Percentiles rank a stretch among this genome's conserved stretches.
These are phyloP conservation scores for Geosmithia flava DNA, from an alignment of 2,329 filamentous ascomycete genomes.

Conservation along the genomic window DNA sequence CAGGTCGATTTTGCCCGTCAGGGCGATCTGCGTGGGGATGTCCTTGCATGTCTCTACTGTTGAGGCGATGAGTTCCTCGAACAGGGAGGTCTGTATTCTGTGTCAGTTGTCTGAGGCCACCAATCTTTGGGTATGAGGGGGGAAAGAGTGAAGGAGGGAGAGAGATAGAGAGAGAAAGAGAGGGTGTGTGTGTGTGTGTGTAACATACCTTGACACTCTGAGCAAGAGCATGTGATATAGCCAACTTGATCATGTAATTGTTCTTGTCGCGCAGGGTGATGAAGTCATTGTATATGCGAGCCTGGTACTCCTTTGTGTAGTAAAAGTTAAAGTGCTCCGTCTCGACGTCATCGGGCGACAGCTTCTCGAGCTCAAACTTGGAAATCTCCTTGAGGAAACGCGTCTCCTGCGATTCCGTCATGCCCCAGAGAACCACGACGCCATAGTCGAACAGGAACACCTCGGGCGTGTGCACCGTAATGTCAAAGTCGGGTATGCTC, in stretches of 20 bases:
- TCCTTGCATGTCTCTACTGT: conserved; percentile 91
- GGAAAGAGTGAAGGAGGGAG: conserved; percentile 1
- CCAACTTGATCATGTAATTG: conserved; percentile 96
- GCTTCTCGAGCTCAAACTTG: conserved; percentile 87
- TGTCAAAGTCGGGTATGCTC: conserved; percentile 64
- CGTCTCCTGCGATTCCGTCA: conserved; percentile 81
- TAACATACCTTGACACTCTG: conserved; percentile 76
- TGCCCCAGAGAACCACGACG: conserved; percentile 96
- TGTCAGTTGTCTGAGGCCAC: neutral
- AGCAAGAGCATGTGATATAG: conserved; percentile 88
- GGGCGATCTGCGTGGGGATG: conserved; percentile 82
- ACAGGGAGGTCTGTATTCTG: conserved; percentile 62
- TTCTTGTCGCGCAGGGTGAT: conserved; percentile 88
- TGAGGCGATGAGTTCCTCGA: conserved; percentile 88
- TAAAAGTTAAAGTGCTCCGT: conserved; percentile 99
- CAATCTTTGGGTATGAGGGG: too few relatives aligned
- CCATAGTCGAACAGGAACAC: conserved; percentile 96
- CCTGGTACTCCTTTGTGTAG: conserved; percentile 95
- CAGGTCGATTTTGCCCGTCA: conserved; percentile 84
- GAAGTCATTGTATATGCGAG: conserved; percentile 98
- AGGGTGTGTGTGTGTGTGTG: too few relatives aligned
- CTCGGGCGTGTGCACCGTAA: conserved; percentile 79
- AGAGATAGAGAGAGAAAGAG: too few relatives aligned
- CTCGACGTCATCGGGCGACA: conserved; percentile 80
- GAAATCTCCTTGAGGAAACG: conserved; percentile 87